A percentile compares a stretch with the other conserved stretches of the same genome.
Evolutionary conservation across 2,329 filamentous ascomycete species (phyloP).

Genomic region (Fusarium fujikuroi): DNA sequence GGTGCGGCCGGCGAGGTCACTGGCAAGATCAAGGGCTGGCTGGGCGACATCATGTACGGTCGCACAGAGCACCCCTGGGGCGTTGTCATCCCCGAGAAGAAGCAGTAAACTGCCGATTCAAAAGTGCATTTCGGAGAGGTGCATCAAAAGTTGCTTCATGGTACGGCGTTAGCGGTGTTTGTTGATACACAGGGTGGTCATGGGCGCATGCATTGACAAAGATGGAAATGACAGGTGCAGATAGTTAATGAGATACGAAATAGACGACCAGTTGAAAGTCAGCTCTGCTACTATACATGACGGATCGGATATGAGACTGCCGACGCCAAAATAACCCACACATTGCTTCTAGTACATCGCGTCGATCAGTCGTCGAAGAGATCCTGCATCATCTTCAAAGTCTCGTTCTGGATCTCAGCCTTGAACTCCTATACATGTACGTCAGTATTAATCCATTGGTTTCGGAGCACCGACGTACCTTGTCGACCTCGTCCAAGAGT

Average conservation of each 20-base stretch:
- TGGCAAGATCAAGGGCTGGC: constrained; percentile 71
- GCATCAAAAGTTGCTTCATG: constrained; percentile 30
- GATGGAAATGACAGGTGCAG: constrained; percentile 9
- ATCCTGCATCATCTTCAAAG: constrained; percentile 43
- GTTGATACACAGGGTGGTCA: constrained; percentile 27
- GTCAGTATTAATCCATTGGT: not conserved
- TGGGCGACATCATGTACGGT: constrained; percentile 81
- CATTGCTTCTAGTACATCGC: not conserved
- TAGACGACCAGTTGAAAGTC: constrained; percentile 38
- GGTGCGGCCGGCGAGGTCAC: constrained; percentile 65
- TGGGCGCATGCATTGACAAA: constrained; percentile 3
- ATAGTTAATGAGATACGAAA: constrained; percentile 39
- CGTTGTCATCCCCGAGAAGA: constrained; percentile 72
- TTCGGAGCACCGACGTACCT: constrained; percentile 25
- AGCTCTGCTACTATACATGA: not conserved
- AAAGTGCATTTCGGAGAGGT: not conserved
- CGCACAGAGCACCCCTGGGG: constrained; percentile 75
- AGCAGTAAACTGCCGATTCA: constrained; percentile 50
- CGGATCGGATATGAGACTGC: not conserved
- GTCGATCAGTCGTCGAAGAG: constrained; percentile 29
- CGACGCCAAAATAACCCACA: not conserved
- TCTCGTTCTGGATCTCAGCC: constrained; percentile 41
- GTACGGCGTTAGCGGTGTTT: constrained; percentile 40
- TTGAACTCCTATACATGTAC: constrained; percentile 43
- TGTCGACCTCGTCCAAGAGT: constrained; percentile 44